Evolutionary conservation across 2,329 filamentous ascomycete species (phyloP).

Genomic region (Neobulgaria alba): DNA sequence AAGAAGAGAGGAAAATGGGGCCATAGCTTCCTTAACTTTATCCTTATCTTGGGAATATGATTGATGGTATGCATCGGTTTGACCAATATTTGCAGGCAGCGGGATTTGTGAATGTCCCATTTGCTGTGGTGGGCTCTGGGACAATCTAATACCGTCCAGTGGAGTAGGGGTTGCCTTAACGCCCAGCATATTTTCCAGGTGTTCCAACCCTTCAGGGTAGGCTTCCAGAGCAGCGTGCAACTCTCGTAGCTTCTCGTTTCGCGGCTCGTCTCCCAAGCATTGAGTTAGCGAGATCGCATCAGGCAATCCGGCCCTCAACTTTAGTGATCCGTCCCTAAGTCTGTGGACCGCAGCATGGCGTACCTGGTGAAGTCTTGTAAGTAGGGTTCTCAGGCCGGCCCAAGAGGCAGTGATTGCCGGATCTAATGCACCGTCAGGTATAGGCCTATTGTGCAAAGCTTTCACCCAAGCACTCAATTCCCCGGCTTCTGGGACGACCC

Average conservation of each 20-base stretch:
- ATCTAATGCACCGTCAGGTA: background rate
- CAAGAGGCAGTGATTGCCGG: background rate
- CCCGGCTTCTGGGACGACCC: slow-evolving; percentile 12
- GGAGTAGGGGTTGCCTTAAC: no score
- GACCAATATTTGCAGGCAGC: no score
- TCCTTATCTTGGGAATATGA: no score
- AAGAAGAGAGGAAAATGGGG: no score
- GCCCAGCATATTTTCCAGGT: no score
- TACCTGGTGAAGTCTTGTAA: background rate
- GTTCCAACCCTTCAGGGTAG: no score
- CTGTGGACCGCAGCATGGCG: background rate
- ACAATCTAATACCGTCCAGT: no score
- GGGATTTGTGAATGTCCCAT: no score
- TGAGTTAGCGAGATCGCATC: background rate
- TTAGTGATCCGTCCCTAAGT: background rate
- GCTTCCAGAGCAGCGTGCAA: background rate
- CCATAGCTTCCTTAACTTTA: no score
- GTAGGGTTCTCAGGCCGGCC: background rate
- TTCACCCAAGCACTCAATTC: slow-evolving; percentile 5
- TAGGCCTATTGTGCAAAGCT: background rate
- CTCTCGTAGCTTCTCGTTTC: background rate
- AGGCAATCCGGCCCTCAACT: background rate
- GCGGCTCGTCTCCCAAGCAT: background rate
- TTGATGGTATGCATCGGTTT: no score
- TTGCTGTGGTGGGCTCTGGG: no score